These are phyloP conservation scores for Penicillium sp. DNA, from an alignment of 2,329 filamentous ascomycete species.

Conservation along the genomic window DNA sequence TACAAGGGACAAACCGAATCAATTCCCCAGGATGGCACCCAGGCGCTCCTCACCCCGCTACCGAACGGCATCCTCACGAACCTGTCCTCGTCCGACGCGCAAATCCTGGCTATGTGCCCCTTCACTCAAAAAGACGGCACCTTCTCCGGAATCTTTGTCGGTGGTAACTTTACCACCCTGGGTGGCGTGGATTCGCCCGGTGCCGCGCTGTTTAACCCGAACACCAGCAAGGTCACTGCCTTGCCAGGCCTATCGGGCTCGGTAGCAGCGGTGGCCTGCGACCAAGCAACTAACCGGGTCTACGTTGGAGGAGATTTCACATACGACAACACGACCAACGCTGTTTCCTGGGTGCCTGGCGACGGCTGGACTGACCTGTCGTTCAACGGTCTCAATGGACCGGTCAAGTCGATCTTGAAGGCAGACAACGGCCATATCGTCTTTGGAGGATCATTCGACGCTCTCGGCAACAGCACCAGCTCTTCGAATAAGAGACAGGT, in stretches of 20 bases:
- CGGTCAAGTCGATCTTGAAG: constrained; percentile 82
- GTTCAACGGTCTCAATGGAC: constrained; percentile 93
- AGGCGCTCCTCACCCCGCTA: constrained; percentile 76
- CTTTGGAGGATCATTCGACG: constrained; percentile 88
- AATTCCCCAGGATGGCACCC: constrained; percentile 68
- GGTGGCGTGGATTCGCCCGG: constrained; percentile 74
- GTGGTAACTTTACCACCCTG: constrained; percentile 93
- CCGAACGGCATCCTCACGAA: constrained; percentile 82
- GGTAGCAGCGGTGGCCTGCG: constrained; percentile 81
- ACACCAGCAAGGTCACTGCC: constrained; percentile 69
- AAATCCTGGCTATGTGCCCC: constrained; percentile 85
- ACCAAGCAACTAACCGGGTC: constrained; percentile 73
- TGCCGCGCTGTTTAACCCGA: constrained; percentile 78
- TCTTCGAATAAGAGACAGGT: constrained; percentile 65
- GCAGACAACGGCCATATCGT: constrained; percentile 80
- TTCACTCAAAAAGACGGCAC: constrained; percentile 68
- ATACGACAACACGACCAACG: constrained; percentile 81
- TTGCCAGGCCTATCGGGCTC: constrained; percentile 79
- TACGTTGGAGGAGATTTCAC: constrained; percentile 90
- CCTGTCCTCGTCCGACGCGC: constrained; percentile 75
- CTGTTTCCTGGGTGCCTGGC: constrained; percentile 73
- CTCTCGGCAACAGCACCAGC: constrained; percentile 76
- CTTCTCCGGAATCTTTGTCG: constrained; percentile 75
- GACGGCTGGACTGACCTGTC: constrained; percentile 77
- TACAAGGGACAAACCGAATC: constrained; percentile 75